These are phyloP conservation scores for Kodamaea neixiangensis DNA, from an alignment of 805 yeast species.

Conservation along the genomic window DNA sequence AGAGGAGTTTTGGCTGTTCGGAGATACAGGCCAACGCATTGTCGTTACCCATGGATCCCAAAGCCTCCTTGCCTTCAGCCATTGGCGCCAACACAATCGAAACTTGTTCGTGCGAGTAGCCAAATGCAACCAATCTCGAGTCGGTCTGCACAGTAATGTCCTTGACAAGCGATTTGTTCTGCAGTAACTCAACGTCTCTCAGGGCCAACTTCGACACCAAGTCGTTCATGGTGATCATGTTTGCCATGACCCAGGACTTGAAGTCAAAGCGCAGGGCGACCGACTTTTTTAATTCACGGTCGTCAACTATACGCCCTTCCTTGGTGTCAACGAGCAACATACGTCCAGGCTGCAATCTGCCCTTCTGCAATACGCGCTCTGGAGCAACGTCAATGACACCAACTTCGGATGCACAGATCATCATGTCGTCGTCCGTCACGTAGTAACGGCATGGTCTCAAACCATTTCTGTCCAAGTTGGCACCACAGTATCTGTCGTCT, in stretches of 20 bases:
- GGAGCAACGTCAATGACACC: conserved; percentile 93
- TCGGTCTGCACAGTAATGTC: conserved; percentile 66
- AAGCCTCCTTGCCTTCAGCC: conserved; percentile 95
- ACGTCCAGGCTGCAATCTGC: conserved; percentile 94
- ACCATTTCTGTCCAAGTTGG: conserved; percentile 95
- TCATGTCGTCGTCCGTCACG: conserved; percentile 89
- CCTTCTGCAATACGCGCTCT: conserved; percentile 80
- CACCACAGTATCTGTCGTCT: conserved; percentile 98
- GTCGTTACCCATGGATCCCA: conserved; percentile 99
- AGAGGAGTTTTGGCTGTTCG: conserved; percentile 85
- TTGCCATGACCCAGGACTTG: conserved; percentile 89
- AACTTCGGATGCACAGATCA: conserved; percentile 97
- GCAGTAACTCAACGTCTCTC: conserved; percentile 28
- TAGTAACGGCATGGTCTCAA: conserved; percentile 98
- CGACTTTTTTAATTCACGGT: conserved; percentile 76
- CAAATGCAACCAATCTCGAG: conserved; percentile 81
- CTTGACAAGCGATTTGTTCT: conserved; percentile 13
- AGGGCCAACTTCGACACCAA: conserved; percentile 58
- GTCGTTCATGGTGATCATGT: conserved; percentile 81
- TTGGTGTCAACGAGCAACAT: conserved; percentile 94
- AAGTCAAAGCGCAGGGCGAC: conserved; percentile 87
- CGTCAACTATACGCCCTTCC: conserved; percentile 91
- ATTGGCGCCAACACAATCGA: conserved; percentile 84
- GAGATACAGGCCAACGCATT: conserved; percentile 93
- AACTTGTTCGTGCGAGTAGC: conserved; percentile 93